Evolutionary conservation across 1,284 basidiomycete genomes (phyloP), one percentile per base, ranked within the genome.

Genomic region (Dichomitus squalens): DNA sequence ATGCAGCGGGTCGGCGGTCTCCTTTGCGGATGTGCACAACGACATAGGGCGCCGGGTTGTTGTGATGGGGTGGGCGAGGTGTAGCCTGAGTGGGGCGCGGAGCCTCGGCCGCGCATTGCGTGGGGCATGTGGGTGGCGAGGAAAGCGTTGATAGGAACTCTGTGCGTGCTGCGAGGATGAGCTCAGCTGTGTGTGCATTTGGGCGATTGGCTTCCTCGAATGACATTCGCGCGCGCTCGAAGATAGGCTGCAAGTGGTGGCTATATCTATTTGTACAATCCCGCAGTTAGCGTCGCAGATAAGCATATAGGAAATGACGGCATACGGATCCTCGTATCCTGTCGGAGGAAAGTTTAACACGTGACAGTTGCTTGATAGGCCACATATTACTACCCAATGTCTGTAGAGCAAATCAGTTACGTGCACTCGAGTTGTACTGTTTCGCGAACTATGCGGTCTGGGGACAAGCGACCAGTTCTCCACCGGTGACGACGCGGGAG

Each of bases 391-490:
- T 62, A 87, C 85, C 86, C 86, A 88, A 65, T 88, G 86, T 66
- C 85, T 87, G 61, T 23, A 36, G 51, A 57, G 48, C 31, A 57
- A 49, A 34, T 67, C 43, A 59, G 64, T 50, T 59, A 54, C 41
- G 20, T 43, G 27, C 40, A 44, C 25, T 49, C 23, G 36, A 29
- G 6, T 16, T 5, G 23, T 60, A 49, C 23, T 48, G 48, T 34
- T 48, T 52, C 47, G 34, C 52, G 48, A 66, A 86, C 85, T 83
- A 83, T 47, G 84, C 83, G 20, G 77, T 75, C 52, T 86, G 76
- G 20, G 87, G 87, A 68, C 87, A 90, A 33, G 86, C 85, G n/a
- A 88, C 86, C n/a, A 87, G 75, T 68, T 88, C 87, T 87, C 62
- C 29, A 49, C 34, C 38, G 34, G 29, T 57, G 48, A 35, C 38